phyloP scores from a whole-genome alignment of 2,329 filamentous ascomycete genomes.

The Apiospora saccharicola region DNA sequence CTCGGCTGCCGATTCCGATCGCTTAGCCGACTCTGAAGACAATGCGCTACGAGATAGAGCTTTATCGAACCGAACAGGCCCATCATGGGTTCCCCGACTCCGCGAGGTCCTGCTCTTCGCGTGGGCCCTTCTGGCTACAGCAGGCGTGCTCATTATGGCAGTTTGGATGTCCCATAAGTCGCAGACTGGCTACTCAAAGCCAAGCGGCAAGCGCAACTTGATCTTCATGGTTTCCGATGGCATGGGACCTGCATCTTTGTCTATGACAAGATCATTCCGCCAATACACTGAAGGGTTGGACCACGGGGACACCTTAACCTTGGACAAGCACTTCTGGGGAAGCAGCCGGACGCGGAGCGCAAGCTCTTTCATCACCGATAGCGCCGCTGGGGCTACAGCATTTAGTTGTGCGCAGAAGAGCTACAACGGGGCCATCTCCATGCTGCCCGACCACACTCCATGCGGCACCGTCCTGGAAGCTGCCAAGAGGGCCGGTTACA shows the following conservation, averaged over 20 bases:
- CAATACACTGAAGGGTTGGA: slow-evolving; percentile 80
- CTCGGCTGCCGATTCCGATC: slow-evolving; percentile 37
- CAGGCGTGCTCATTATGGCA: slow-evolving; percentile 78
- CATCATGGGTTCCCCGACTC: slow-evolving; percentile 51
- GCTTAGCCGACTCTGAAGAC: slow-evolving; percentile 41
- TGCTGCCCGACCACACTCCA: slow-evolving; percentile 82
- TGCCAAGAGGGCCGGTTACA: slow-evolving; percentile 89
- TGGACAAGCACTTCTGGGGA: slow-evolving; percentile 91
- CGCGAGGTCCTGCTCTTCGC: slow-evolving; percentile 79
- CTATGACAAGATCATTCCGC: slow-evolving; percentile 84
- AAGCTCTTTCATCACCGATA: slow-evolving; percentile 89
- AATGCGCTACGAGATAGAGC: slow-evolving; percentile 44
- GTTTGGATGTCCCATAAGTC: slow-evolving; percentile 79
- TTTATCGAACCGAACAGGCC: slow-evolving; percentile 33
- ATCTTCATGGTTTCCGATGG: slow-evolving; percentile 99
- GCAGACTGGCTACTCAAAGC: slow-evolving; percentile 48
- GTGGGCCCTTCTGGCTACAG: slow-evolving; percentile 85
- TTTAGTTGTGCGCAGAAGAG: slow-evolving; percentile 94
- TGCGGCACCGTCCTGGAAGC: slow-evolving; percentile 95
- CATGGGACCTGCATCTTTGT: slow-evolving; percentile 93
- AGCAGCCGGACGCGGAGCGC: slow-evolving; percentile 86
- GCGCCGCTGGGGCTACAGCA: slow-evolving; percentile 94
- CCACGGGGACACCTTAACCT: slow-evolving; percentile 74
- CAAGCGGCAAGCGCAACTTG: slow-evolving; percentile 82
- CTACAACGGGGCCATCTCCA: slow-evolving; percentile 95